These are phyloP conservation scores for Rosa persica DNA, from an alignment of 306 rosid genomes.

Conservation along the genomic window DNA sequence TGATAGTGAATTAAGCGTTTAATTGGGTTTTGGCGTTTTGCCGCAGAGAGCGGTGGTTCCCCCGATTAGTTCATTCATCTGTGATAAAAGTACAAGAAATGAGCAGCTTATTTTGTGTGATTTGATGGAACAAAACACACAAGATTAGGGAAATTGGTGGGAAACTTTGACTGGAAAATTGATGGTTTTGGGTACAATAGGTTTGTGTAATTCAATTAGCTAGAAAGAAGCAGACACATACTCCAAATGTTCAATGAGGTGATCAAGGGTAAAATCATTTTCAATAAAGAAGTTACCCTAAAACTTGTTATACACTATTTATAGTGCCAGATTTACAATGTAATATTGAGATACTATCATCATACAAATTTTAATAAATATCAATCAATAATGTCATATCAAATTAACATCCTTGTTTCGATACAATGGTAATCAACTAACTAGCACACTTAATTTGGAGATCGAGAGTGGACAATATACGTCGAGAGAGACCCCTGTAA, in stretches of 20 bases:
- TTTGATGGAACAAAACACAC: constrained; percentile 2
- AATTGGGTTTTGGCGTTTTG: neutral
- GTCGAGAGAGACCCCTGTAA: neutral
- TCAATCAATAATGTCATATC: neutral
- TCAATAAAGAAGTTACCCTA: neutral
- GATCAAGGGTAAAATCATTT: neutral
- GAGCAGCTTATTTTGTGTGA: neutral
- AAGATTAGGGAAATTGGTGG: neutral
- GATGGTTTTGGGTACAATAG: neutral
- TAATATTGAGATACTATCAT: neutral
- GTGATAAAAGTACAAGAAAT: neutral
- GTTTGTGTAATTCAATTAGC: neutral
- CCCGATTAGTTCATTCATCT: neutral
- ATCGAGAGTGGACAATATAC: neutral
- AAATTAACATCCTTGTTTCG: neutral
- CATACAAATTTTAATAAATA: neutral
- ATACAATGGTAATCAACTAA: neutral
- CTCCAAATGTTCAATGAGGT: too few species aligned
- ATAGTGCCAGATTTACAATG: neutral
- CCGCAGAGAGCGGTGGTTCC: neutral
- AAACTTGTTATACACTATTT: neutral
- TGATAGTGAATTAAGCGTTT: neutral
- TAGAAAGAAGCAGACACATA: too few species aligned
- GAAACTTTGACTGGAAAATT: neutral
- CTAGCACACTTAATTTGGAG: neutral